Evolutionary conservation across 2,329 filamentous ascomycete genomes (phyloP), one percentile per base, ranked within the genome.

Genomic region (Curvularia hawaiiensis): DNA sequence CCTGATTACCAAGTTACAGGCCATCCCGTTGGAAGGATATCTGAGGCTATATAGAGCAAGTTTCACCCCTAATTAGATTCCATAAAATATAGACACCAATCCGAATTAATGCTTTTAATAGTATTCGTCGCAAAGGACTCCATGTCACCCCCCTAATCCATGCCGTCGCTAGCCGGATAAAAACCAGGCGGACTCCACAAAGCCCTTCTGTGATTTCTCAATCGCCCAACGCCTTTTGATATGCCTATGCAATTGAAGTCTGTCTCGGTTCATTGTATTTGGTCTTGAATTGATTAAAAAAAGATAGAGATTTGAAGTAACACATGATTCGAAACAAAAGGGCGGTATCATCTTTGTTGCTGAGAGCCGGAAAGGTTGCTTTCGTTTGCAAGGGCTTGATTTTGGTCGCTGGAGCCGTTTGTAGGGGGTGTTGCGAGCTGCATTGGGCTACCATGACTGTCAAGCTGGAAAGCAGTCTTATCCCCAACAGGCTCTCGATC

Each of bases 351-450:
- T 20, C 18, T 22, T 5, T 35, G 20, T 11, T 41, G 14, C 24
- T 52, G 40, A 35, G 43, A 30, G n/a, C 16, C 43, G 26, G 28
- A 14, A 12, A n/a, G 14, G 7, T 24, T 46, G 4, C 30, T 39
- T 9, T 48, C 52, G 10, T 52, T 59, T 10, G 52, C 38, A 10
- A 53, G 38, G 3, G 26, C 38, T 12, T 24, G 18, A 14, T 54
- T 50, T 39, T 71, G 61, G 43, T 69, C 69, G 22, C 58, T 65
- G 14, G 69, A 71, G 38, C 73, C 72, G 43, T 75, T 76, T 11
- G 72, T 76, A 4, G 73, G 72, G 14, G 75, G 80, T 10, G 79
- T 82, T 4, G 79, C 80, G 22, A 79, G 76, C 60, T 82, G 80
- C 63, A 73, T 73, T 10, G 77, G 76, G 52, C 75, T 78, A 20